Percentiles rank a stretch among this genome's conserved stretches.
These are phyloP conservation scores for Aspergillus hancockii DNA, from an alignment of 495 filamentous ascomycete species.

Conservation along the genomic window DNA sequence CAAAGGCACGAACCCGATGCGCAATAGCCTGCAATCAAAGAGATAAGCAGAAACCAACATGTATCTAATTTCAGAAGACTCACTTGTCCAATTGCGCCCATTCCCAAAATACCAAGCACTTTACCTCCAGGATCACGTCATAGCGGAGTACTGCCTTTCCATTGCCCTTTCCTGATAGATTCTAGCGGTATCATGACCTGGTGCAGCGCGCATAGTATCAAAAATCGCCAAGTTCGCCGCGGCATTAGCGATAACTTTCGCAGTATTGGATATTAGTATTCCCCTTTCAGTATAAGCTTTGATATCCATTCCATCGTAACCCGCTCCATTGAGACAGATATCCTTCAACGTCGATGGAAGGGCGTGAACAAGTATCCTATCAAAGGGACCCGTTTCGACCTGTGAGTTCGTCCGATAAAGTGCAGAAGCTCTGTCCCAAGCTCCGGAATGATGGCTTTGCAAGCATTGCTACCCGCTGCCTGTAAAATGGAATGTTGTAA, in stretches of 20 bases:
- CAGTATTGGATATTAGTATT: constrained; percentile 66
- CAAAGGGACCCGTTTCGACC: background rate
- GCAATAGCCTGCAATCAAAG: constrained; percentile 24
- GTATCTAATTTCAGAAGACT: background rate
- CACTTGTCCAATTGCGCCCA: constrained; percentile 67
- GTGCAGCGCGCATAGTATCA: constrained; percentile 64
- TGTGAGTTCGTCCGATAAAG: constrained; percentile 1
- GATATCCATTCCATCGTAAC: constrained; percentile 69
- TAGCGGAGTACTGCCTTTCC: constrained; percentile 40
- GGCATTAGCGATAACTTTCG: constrained; percentile 64
- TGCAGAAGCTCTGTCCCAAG: background rate
- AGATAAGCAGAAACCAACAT: background rate
- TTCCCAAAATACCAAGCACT: constrained; percentile 64
- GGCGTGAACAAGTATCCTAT: background rate
- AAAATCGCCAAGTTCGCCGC: constrained; percentile 68
- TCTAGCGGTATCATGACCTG: constrained; percentile 53
- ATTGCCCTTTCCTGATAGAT: constrained; percentile 48
- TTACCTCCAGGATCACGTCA: constrained; percentile 55
- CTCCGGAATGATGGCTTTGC: background rate
- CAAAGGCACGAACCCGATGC: constrained; percentile 40
- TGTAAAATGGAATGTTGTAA: background rate
- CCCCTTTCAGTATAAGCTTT: constrained; percentile 53
- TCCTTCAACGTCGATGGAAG: constrained; percentile 50
- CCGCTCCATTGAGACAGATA: constrained; percentile 44
- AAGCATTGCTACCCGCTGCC: background rate